Conservation (phyloP, 2,329 filamentous ascomycete species). For the Cladosporium sp. region DNA sequence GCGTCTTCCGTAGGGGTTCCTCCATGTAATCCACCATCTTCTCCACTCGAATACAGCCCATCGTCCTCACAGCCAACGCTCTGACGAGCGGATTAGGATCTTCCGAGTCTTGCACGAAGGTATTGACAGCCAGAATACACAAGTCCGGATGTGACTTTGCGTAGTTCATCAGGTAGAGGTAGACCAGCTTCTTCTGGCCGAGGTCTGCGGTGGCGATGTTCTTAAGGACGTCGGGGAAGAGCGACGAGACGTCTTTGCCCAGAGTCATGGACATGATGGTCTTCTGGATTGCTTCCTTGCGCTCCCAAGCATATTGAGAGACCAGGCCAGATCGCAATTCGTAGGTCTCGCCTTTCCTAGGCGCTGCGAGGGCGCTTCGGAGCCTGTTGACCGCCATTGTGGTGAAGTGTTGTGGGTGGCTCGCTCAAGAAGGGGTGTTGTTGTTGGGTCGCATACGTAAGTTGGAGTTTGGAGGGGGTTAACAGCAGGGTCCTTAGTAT, state of each 20-base stretch:
- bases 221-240: slow-evolving; percentile 97
- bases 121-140: slow-evolving; percentile 98
- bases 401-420: slow-evolving; percentile 10
- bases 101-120: slow-evolving; percentile 98
- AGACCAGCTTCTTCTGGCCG: slow-evolving; percentile 99
- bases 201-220: slow-evolving; percentile 94
- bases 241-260: slow-evolving; percentile 94
- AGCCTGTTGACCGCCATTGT: slow-evolving; percentile 94
- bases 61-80: slow-evolving; percentile 92
- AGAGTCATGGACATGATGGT: slow-evolving; percentile 99
- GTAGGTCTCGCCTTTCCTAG: slow-evolving; percentile 96
- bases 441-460: slow-evolving; percentile 17
- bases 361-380: slow-evolving; percentile 86
- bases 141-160: slow-evolving; percentile 98
- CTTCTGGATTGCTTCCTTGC: slow-evolving; percentile 98
- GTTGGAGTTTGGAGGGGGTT: slow-evolving; percentile 14
- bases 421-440: slow-evolving; percentile 10
- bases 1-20: slow-evolving; percentile 90
- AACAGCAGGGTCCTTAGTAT: slow-evolving; percentile 9
- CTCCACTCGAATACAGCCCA: slow-evolving; percentile 97
- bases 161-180: slow-evolving; percentile 99
- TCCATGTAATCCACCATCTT: slow-evolving; percentile 99
- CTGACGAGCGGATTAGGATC: slow-evolving; percentile 95
- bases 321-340: slow-evolving; percentile 91
- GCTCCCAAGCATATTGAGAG: slow-evolving; percentile 98